Evolutionary conservation across 2,329 filamentous ascomycete genomes (phyloP).

Genomic region (Scortechinia acanthostroma): DNA sequence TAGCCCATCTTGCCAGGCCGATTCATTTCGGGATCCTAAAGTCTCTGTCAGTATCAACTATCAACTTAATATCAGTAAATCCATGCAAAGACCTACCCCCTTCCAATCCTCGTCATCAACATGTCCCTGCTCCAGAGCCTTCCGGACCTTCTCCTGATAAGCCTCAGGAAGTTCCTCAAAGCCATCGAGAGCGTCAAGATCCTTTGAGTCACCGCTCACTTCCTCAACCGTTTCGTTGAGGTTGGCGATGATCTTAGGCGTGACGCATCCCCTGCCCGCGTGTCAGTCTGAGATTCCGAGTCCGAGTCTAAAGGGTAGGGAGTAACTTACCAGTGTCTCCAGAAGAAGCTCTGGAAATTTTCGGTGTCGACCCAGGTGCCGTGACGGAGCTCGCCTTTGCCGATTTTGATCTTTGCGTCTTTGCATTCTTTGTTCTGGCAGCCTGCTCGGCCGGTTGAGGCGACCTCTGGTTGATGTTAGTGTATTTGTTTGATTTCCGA

Average conservation of each 20-base stretch:
- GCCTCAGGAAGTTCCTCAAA: slow-evolving; percentile 68
- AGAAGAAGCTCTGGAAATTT: slow-evolving; percentile 60
- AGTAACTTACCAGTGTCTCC: slow-evolving; percentile 74
- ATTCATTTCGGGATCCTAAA: neutral
- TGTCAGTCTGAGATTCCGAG: slow-evolving; percentile 2
- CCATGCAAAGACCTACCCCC: slow-evolving; percentile 52
- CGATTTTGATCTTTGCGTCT: slow-evolving; percentile 60
- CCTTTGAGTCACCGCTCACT: slow-evolving; percentile 33
- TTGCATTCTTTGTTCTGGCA: slow-evolving; percentile 74
- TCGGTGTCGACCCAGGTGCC: slow-evolving; percentile 64
- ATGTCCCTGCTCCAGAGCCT: slow-evolving; percentile 69
- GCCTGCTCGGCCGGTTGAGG: slow-evolving; percentile 63
- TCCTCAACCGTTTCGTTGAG: slow-evolving; percentile 43
- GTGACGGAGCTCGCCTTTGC: slow-evolving; percentile 72
- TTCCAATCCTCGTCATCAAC: slow-evolving; percentile 83
- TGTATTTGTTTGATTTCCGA: neutral
- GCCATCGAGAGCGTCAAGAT: slow-evolving; percentile 69
- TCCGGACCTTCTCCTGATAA: slow-evolving; percentile 65
- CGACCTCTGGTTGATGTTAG: slow-evolving; percentile 47
- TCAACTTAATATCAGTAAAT: neutral
- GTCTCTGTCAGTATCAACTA: neutral
- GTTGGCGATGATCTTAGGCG: slow-evolving; percentile 65
- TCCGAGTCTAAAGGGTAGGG: slow-evolving; percentile 3
- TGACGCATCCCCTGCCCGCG: slow-evolving; percentile 75
- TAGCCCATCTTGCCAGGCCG: neutral